phyloP scores from a whole-genome alignment of 2,329 filamentous ascomycete species.

The Colletotrichum sp. region DNA sequence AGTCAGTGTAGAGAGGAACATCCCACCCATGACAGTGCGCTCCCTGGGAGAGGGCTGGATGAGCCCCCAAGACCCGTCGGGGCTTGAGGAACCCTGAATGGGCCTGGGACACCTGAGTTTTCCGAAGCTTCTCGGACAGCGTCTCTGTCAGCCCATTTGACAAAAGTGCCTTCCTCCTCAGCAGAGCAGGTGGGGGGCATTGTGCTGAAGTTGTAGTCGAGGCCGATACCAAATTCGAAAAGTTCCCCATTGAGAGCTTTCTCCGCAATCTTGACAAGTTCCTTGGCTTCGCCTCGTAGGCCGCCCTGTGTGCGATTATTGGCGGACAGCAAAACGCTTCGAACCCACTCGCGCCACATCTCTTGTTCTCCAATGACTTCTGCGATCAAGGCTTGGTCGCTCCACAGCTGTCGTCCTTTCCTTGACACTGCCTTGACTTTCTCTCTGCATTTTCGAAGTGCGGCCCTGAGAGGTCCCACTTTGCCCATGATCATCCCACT shows the following conservation, averaged over 20 bases:
- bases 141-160: constrained; percentile 27
- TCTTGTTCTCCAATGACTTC: constrained; percentile 43
- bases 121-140: constrained; percentile 26
- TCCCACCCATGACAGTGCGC: constrained; percentile 28
- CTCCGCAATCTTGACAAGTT: constrained; percentile 27
- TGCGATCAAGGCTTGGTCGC: constrained; percentile 39
- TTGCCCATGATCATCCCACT: constrained; percentile 40
- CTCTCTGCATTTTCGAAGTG: constrained; percentile 27
- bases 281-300: constrained; percentile 14
- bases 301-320: constrained; percentile 33
- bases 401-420: constrained; percentile 39
- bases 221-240: constrained; percentile 42
- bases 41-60: constrained; percentile 16
- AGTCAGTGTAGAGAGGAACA: constrained; percentile 38
- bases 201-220: constrained; percentile 41
- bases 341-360: constrained; percentile 37
- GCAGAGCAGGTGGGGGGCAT: constrained; percentile 39
- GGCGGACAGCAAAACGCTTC: constrained; percentile 25
- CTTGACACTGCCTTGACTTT: constrained; percentile 30
- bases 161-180: constrained; percentile 39
- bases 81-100: constrained; percentile 28
- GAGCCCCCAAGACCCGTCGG: constrained; percentile 27
- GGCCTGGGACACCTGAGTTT: constrained; percentile 33
- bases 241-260: constrained; percentile 27
- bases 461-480: constrained; percentile 29